phyloP scores from a whole-genome alignment of 2,329 filamentous ascomycete species.

The Alternaria sp. region DNA sequence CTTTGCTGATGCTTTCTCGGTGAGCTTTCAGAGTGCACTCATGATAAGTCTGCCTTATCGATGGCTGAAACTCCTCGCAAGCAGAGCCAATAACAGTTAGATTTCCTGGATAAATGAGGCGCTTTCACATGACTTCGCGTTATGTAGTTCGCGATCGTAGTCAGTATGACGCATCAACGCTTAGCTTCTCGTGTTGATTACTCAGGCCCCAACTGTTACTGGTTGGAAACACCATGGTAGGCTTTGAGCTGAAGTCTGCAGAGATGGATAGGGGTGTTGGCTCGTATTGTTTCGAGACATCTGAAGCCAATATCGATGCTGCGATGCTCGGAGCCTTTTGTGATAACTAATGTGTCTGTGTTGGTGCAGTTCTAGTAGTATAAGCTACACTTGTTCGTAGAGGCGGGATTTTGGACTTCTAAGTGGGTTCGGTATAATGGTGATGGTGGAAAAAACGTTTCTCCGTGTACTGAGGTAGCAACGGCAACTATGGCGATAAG shows the following conservation, averaged over 20 bases:
- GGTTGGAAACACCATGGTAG: not conserved
- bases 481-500: not conserved
- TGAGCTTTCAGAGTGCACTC: not conserved
- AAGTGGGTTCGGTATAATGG: not conserved
- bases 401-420: not conserved
- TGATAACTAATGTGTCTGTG: not conserved
- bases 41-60: not conserved
- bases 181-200: slow-evolving; percentile 8
- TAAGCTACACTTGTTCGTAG: not conserved
- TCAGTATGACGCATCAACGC: slow-evolving; percentile 4
- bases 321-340: not conserved
- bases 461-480: not conserved
- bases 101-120: slow-evolving; percentile 15
- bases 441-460: not conserved
- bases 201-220: slow-evolving; percentile 6
- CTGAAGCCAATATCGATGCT: not conserved
- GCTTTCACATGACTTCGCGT: slow-evolving; percentile 38
- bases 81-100: slow-evolving; percentile 4
- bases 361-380: not conserved
- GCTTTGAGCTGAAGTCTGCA: not conserved
- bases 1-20: not conserved
- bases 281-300: not conserved
- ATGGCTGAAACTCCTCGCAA: not conserved
- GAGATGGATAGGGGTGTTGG: not conserved
- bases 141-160: slow-evolving; percentile 19